Evolutionary conservation across 1,139 yeast genomes (phyloP), one percentile per base, ranked within the genome.

Genomic region (Sugiyamaella sp.): DNA sequence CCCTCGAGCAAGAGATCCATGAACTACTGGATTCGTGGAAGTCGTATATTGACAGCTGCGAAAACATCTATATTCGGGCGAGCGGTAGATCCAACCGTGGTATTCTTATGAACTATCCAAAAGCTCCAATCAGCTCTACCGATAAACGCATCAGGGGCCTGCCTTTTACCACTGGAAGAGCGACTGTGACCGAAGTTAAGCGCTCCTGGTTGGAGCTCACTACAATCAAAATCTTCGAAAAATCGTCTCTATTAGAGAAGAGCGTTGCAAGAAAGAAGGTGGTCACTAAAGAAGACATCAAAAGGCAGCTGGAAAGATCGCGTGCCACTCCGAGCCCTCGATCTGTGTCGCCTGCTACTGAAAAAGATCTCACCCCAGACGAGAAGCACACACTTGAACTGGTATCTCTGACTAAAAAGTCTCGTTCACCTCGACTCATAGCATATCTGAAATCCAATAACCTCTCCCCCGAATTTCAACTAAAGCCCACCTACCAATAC

Each of bases 151-250:
- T 75, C 2, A 74, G 74, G 46, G 72, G 76, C 5, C 82, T 93
- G 66, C 99, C 99, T 1, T 89, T 93, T 70, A 85, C 97, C 0
- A 93, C 99, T 0, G 81, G 82, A 54, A 78, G 97, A 61, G 96
- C 99, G 0, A 91, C 97, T 0, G 78, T 87, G 0, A 74, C 82
- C 1, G 99, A 91, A 67, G 72, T 95, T 61, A 88, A 84, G 65
- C 79, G 85, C 46, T 89, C 95, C 0, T 93, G 99, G 98, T 78
- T 81, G 24, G 85, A 85, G 60, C 74, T 93, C 55, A 76, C 91
- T 0, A 83, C 86, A 60, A 72, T 87, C 59, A 73, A 76, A 42
- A 67, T 81, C 0, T 21, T 44, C 14, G 24, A 29, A 14, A 44
- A 44, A 21, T 35, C 40, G 4, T 27, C 37, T 16, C 22, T 51